These are phyloP conservation scores for Saccharomyces jurei DNA, from an alignment of 805 yeast genomes.

Conservation along the genomic window DNA sequence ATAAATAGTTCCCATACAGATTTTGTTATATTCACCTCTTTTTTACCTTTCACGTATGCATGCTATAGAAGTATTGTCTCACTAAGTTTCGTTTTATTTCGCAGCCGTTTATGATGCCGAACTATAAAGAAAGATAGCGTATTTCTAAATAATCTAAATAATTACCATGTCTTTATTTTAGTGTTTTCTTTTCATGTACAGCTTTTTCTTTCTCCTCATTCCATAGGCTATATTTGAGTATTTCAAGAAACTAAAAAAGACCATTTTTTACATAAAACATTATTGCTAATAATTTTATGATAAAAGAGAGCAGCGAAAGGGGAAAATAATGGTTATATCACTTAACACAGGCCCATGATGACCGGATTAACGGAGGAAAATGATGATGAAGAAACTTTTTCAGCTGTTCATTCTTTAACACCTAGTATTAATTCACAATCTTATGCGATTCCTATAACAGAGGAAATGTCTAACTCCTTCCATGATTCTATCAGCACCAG, in stretches of 20 bases:
- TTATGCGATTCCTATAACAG: slow-evolving; percentile 25
- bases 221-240: not conserved
- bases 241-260: not conserved
- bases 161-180: not conserved
- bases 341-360: not conserved
- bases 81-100: not conserved
- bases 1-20: not conserved
- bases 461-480: slow-evolving; percentile 9
- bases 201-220: not conserved
- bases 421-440: slow-evolving; percentile 23
- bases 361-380: not conserved
- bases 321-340: not conserved
- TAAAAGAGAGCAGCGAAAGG: not conserved
- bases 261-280: not conserved
- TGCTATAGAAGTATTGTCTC: not conserved
- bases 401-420: slow-evolving; percentile 10
- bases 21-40: not conserved
- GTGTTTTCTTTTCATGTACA: not conserved
- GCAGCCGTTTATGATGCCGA: not conserved
- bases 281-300: not conserved
- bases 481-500: slow-evolving; percentile 9
- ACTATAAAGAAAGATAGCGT: not conserved
- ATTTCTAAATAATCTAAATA: not conserved
- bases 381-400: not conserved
- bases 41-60: not conserved